phyloP scores from a whole-genome alignment of 345 rosid genomes.

The Aethionema arabicum region DNA sequence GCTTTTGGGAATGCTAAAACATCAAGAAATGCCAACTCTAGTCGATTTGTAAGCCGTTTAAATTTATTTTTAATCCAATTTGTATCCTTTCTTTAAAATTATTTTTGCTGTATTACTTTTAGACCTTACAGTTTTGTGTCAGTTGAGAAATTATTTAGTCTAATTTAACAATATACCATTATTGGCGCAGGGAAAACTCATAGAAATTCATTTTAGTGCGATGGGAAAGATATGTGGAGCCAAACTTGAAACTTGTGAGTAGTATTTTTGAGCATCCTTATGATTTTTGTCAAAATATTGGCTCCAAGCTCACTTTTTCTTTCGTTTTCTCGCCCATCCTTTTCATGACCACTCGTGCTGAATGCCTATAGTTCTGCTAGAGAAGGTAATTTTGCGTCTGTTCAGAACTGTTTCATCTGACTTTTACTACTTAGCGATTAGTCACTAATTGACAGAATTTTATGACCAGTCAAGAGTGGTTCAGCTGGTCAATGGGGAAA shows the following conservation, averaged over 20 bases:
- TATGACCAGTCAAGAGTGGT: constrained; percentile 91
- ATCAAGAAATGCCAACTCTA: constrained; percentile 84
- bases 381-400: constrained; percentile 65
- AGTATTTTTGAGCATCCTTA: constrained; percentile 2
- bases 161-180: constrained; percentile 21
- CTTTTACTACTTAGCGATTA: constrained; percentile 19
- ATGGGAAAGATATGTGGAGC: constrained; percentile 86
- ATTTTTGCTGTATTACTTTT: not conserved
- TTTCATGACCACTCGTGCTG: constrained; percentile 21
- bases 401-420: constrained; percentile 25
- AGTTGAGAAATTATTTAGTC: constrained; percentile 5
- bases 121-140: not conserved
- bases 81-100: constrained; percentile 3
- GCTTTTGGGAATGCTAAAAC: constrained; percentile 99
- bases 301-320: constrained; percentile 28
- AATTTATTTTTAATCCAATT: not conserved
- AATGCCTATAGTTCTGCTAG: constrained; percentile 65
- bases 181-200: constrained; percentile 76
- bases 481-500: constrained; percentile 81
- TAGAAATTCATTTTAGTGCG: constrained; percentile 75
- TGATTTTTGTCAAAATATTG: constrained; percentile 20
- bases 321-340: constrained; percentile 26
- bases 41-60: constrained; percentile 76
- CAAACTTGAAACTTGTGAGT: constrained; percentile 85
- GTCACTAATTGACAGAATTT: constrained; percentile 39